Base-by-base conservation (phyloP, 345 rosid species). In the Pugionium cornutum region DNA sequence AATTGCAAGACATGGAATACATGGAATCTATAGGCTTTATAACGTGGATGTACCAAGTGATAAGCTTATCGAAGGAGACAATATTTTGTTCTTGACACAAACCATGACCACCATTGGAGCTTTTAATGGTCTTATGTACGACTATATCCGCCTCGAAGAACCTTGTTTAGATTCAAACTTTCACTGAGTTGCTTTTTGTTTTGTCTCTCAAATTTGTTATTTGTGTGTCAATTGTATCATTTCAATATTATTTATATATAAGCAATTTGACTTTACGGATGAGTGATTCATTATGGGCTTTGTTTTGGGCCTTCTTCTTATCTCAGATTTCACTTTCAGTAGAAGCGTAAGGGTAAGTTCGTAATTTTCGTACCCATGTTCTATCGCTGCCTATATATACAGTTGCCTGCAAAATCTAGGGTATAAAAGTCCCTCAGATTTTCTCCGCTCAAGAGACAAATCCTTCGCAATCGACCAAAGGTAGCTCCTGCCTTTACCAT, bases 91-190 rank as follows among this genome's bases (percentile, higher is more conserved):
- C 60, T 69, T 89, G 34, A 80, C 83, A 8, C 96, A 86, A 48
- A 58, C 88, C 37, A 76, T 85, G 46, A 74, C 84, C 67, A 73
- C 80, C 66, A 45, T 2, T 46, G 74, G 82, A 73, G 87, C 96
- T 48, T 82, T 86, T 36, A 87, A 81, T 54, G 97, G 95, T 49
- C 60, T 89, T 62, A 89, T 92, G 97, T 92, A 92, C 51, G 98
- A 92, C 55, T 89, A 88, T 66, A 79, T 92, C 41, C 92, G 98
- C 10, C 63, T 92, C 1, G 98, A 92, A 86, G 91, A 75, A 37
- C 95, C 98, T 27, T 62, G 82, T 26, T 18, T 55, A 61, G 29
- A 33, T 25, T 66, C 64, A 33, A 53, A 53, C 30, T 7, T 30
- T 31, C 44, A 11, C 33, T 64, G 62, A 53, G 11, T 41, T 34